Base-by-base conservation (phyloP, 805 yeast genomes). In the Candida cerambycidarum region DNA sequence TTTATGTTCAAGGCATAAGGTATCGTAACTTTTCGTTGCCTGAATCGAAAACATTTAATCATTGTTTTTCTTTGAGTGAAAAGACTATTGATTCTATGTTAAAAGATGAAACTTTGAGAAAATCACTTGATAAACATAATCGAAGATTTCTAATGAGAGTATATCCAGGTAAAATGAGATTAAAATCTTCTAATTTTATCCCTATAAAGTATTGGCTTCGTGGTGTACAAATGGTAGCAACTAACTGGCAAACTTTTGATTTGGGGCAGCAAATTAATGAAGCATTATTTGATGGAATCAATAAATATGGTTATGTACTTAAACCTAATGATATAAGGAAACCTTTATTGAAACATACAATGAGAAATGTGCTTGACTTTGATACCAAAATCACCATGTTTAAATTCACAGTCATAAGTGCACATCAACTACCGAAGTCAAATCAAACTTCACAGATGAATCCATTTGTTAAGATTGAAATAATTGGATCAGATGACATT, bases 221-320 rank as follows among this genome's bases (percentile, higher is more conserved):
- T 36, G 99, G 99, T 0, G 83, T 77, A 9, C 99, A 93, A 57
- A 79, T 93, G 89, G 98, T 87, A 4, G 98, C 99, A 0, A 83
- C 96, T 0, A 93, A 92, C 58, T 92, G 97, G 97, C 99, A 92
- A 62, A 83, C 93, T 0, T 83, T 79, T 58, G 99, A 93, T 57
- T 45, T 80, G 13, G 97, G 97, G 0, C 92, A 90, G 57, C 96
- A 89, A 57, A 55, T 93, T 9, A 90, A 89, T 59, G 85, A 85
- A 48, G 87, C 96, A 3, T 66, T 89, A 76, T 89, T 92, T 61
- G 79, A 78, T 39, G 61, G 75, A 12, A 76, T 78, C 0, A 68
- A 73, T 11, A 75, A 69, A 34, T 66, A 75, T 0, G 99, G 99
- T 0, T 93, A 88, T 57, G 80, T 85, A 6, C 64, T 87, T 37